Evolutionary conservation across 2,329 filamentous ascomycete genomes (phyloP), one percentile per base, ranked within the genome.

Genomic region (Xylaria sp.): DNA sequence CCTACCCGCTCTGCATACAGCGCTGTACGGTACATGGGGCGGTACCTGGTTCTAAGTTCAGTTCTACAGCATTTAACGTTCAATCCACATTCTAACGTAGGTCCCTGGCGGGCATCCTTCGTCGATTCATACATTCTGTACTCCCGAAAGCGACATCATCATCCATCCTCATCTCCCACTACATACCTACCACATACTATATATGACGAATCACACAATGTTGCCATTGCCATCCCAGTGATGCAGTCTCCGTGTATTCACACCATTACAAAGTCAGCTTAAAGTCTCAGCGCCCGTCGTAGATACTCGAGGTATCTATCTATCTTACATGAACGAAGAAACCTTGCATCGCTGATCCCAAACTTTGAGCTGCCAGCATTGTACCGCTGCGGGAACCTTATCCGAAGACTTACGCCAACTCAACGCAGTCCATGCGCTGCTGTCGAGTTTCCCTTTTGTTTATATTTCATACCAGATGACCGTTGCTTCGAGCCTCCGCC

Each of bases 381-480:
- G 42, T 21, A 30, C 47, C 24, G 27, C 32, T 9, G n/a, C 45
- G 9, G 8, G 36, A 24, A 45, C 21, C 42, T 21, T 48, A 8
- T 57, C n/a, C 14, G 45, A 54, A 17, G 27, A 58, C 30, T 12
- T 27, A 9, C 36, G 48, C 48, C 65, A 14, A 62, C 63, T 42
- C 59, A 58, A 57, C 56, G 56, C 57, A 68, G 64, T 61, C 57
- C 72, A 75, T 75, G 74, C 71, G 69, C 68, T 73, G 61, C 68
- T n/a, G 57, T 63, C 71, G 63, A 70, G 59, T 30, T 59, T 42
- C 60, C 63, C 60, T 42, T 72, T 67, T 70, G 68, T 72, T 69
- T 67, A 45, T 70, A 64, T 61, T 53, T 64, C 69, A 75, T 76
- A 78, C 80, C 84, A 82, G 82, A 86, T 86, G 84, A 83, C 61